These are phyloP conservation scores for Boletus tylopilopsis DNA, from an alignment of 768 basidiomycete genomes.

Conservation along the genomic window DNA sequence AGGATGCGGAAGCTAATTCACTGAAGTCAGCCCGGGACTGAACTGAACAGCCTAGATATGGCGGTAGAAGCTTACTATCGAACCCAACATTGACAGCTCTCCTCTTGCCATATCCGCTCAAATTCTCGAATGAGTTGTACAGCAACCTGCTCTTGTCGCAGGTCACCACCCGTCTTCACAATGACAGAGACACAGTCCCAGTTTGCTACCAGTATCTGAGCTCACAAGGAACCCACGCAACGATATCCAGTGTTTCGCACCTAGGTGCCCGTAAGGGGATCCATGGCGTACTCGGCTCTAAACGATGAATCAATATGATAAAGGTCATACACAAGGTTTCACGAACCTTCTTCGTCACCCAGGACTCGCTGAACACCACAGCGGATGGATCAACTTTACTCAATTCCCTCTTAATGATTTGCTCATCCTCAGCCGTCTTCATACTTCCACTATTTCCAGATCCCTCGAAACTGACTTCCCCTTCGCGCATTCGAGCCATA, in stretches of 20 bases:
- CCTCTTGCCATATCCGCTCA: conserved; percentile 91
- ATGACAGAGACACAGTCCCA: conserved; percentile 96
- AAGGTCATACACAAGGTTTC: not conserved
- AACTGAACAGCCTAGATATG: not conserved
- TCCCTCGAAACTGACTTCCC: conserved; percentile 56
- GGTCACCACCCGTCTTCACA: conserved; percentile 95
- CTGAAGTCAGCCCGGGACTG: not conserved
- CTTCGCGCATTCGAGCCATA: conserved; percentile 87
- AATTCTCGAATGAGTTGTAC: conserved; percentile 94
- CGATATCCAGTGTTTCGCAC: conserved; percentile 36
- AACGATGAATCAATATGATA: conserved; percentile 1
- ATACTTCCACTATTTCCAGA: conserved; percentile 41
- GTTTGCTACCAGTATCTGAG: conserved; percentile 42
- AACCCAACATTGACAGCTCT: conserved; percentile 89
- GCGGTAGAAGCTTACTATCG: conserved; percentile 62
- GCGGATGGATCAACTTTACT: conserved; percentile 96
- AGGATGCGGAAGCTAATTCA: conserved; percentile 83
- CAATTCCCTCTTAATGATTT: conserved; percentile 87
- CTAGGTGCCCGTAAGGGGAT: conserved; percentile 95
- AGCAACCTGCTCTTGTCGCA: conserved; percentile 96
- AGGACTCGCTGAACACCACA: conserved; percentile 92
- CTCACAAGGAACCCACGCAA: conserved; percentile 2
- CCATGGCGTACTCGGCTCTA: conserved; percentile 83
- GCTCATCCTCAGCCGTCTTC: conserved; percentile 85
- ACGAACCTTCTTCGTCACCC: conserved; percentile 85